Conservation (phyloP, 2,329 filamentous ascomycete species). For the Fusarium albidum region DNA sequence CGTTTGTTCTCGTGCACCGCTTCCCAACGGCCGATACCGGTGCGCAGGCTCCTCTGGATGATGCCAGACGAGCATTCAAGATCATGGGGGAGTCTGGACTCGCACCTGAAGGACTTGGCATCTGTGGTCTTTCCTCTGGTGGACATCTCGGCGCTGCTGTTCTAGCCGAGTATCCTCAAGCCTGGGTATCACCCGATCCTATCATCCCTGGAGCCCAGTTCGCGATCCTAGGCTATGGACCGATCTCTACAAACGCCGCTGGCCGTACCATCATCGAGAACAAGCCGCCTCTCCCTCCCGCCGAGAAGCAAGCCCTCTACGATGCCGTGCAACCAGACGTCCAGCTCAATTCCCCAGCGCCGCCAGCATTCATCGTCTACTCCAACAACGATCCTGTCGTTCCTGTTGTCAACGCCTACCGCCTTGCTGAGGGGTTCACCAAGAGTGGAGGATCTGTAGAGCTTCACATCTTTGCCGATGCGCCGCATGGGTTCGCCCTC, state of each 20-base stretch:
- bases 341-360: constrained; percentile 21
- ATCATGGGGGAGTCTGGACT: constrained; percentile 23
- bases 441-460: constrained; percentile 24
- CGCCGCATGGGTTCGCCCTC: constrained; percentile 33
- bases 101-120: constrained; percentile 21
- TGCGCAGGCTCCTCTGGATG: constrained; percentile 30
- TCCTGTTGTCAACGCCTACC: constrained; percentile 32
- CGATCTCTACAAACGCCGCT: constrained; percentile 32
- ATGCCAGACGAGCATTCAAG: constrained; percentile 32
- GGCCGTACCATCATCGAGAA: constrained; percentile 31
- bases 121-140: constrained; percentile 36
- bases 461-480: constrained; percentile 34
- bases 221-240: constrained; percentile 32
- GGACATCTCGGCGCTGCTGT: constrained; percentile 34
- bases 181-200: constrained; percentile 27
- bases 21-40: constrained; percentile 27
- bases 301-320: constrained; percentile 34
- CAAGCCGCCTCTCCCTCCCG: constrained; percentile 29
- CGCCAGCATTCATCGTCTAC: constrained; percentile 32
- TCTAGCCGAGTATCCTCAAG: constrained; percentile 28
- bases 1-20: constrained; percentile 36
- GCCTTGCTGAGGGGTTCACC: constrained; percentile 25
- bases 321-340: constrained; percentile 31
- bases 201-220: constrained; percentile 21
- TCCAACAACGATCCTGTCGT: constrained; percentile 37